Base-by-base conservation (phyloP, 2,329 filamentous ascomycete genomes). In the Apiospora arundinis region DNA sequence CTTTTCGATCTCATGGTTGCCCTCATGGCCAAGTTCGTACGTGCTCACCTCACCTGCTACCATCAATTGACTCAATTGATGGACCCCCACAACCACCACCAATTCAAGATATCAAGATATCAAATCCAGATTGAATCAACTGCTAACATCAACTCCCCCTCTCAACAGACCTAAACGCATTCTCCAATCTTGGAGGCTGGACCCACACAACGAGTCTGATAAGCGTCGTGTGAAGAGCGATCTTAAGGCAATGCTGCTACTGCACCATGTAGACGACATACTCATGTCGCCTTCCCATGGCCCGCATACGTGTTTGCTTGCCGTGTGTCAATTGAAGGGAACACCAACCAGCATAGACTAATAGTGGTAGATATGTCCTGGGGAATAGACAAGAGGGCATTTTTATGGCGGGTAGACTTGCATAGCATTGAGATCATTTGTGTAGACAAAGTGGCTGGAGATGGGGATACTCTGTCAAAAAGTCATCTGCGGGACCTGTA, bases 1-100 rank as follows among this genome's bases (percentile, higher is more conserved):
- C 91, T 94, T 83, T 94, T 94, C 92, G 92, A 94, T 82, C 91
- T 94, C 82, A 95, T 95, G 92, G 90, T 95, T 94, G 92, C 92
- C 88, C 93, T 95, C 89, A 95, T 95, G 92, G 93, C 92, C 92
- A 95, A 95, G 90, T 93, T 93, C 88, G 91, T 93, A 89, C 80
- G 89, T 90, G 67, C 52, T 60, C 32, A 73, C 69, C 71, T n/a
- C n/a, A n/a, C n/a, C n/a, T n/a, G n/a, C n/a, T 28, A 68, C 40
- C 70, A 74, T 74, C 73, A 67, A 45, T 45, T 45, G 42, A 45
- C 11, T 16, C 12, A 32, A 32, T 32, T 32, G 32, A 6, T 32
- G 32, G 32, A 3, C 32, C 32, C 32, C 32, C 32, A 32, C 32
- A 32, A 32, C 66, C 70, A 18, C 69, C 71, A 60, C 44, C 44